These are phyloP conservation scores for Phoenix roebelenii DNA, from an alignment of 176 grass and related monocot species.

Conservation along the genomic window DNA sequence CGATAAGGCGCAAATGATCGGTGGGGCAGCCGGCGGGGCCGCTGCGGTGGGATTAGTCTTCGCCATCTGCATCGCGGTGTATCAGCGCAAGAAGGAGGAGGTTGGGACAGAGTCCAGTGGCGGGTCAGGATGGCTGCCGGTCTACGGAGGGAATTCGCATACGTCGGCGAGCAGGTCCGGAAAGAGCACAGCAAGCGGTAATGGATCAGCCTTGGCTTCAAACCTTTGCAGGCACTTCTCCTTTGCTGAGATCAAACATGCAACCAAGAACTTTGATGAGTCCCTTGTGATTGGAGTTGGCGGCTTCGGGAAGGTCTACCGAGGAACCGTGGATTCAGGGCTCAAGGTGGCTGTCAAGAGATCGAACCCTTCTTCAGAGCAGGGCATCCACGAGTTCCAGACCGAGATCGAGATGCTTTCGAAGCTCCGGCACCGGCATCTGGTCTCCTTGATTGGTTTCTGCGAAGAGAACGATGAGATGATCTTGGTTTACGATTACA, in stretches of 20 bases:
- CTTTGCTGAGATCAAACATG: constrained; percentile 1
- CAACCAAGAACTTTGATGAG: constrained; percentile 5
- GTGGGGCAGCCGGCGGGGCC: not conserved
- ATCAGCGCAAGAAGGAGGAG: constrained; percentile 5
- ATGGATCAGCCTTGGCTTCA: not conserved
- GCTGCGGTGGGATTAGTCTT: not conserved
- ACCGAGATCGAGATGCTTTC: constrained; percentile 13
- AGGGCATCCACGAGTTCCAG: constrained; percentile 6
- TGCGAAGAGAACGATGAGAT: constrained; percentile 15
- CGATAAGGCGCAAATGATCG: too few relatives aligned
- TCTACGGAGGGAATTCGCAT: constrained; percentile 1
- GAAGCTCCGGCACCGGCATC: constrained; percentile 3
- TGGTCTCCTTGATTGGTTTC: constrained; percentile 11
- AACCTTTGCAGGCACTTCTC: constrained; percentile 1
- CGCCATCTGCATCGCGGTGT: not conserved
- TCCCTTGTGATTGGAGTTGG: constrained; percentile 3
- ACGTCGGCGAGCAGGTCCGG: not conserved
- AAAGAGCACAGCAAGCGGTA: constrained; percentile 3
- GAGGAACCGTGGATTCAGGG: not conserved
- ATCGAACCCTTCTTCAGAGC: constrained; percentile 6
- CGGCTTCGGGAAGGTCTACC: constrained; percentile 5
- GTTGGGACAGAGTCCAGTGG: not conserved
- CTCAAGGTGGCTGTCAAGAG: constrained; percentile 3
- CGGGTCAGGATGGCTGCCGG: not conserved
- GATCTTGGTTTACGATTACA: constrained; percentile 12